Percentiles rank a stretch among this genome's conserved stretches.
Evolutionary conservation across 2,329 filamentous ascomycete species (phyloP).

Genomic region (Coleophoma cylindrospora): DNA sequence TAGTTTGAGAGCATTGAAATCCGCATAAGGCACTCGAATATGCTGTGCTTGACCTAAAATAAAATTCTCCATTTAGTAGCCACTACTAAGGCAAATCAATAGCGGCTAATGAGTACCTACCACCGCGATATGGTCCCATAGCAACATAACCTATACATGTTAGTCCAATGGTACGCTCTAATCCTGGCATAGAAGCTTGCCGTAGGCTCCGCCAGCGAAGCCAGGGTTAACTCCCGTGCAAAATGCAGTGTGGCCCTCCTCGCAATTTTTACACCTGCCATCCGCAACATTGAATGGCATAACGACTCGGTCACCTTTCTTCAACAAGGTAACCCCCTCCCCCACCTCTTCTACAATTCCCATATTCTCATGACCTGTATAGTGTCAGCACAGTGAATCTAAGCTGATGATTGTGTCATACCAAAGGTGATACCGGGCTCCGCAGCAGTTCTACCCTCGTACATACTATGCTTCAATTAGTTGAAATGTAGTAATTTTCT

Average conservation of each 20-base stretch:
- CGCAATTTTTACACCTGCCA: slow-evolving; percentile 58
- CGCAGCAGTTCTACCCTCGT: too few species aligned
- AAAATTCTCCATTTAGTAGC: too few species aligned
- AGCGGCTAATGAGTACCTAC: slow-evolving; percentile 1
- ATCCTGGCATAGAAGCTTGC: slow-evolving; percentile 18
- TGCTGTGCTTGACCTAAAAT: slow-evolving; percentile 48
- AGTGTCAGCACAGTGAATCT: background rate
- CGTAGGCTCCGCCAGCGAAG: slow-evolving; percentile 54
- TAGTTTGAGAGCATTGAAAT: slow-evolving; percentile 60
- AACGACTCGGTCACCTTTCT: slow-evolving; percentile 59
- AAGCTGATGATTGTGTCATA: too few species aligned
- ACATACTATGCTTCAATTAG: too few species aligned
- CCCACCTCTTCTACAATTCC: slow-evolving; percentile 51
- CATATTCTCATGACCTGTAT: slow-evolving; percentile 52
- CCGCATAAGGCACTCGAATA: slow-evolving; percentile 59
- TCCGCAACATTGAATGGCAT: slow-evolving; percentile 63
- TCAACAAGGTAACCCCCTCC: slow-evolving; percentile 52
- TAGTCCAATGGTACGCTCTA: background rate
- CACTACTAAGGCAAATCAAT: too few species aligned
- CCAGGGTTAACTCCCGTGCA: slow-evolving; percentile 60
- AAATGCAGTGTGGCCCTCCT: slow-evolving; percentile 59
- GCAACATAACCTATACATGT: slow-evolving; percentile 45
- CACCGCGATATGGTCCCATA: slow-evolving; percentile 47
- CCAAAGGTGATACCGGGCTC: too few species aligned
- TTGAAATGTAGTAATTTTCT: too few species aligned